Evolutionary conservation across 805 yeast genomes (phyloP), one percentile per base, ranked within the genome.

Genomic region (Trichomonascus vanleenenianus): DNA sequence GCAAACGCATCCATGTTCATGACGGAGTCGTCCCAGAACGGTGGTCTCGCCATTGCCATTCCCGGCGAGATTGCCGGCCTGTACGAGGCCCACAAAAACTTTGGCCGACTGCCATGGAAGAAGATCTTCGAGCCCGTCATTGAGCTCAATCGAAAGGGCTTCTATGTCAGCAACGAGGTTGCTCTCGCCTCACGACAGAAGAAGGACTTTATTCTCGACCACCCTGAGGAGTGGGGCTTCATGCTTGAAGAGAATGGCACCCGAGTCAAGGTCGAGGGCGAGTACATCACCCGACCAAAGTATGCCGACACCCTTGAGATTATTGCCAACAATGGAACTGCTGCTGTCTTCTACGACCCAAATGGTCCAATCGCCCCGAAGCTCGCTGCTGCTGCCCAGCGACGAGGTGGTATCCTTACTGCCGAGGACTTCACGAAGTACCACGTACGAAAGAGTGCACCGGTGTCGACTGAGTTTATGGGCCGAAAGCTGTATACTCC

Each of bases 1-100:
- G 76, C 93, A 2, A 66, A 67, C 54, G 75, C 75, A 50, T 70
- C 80, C 52, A 87, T 89, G 95, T 88, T 67, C 50, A 63, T 66
- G 51, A 63, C 60, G 8, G 60, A 66, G 20, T 66, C 69, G 11
- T 74, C 94, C 0, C 75, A 76, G 52, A 64, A 79, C 15, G 97
- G 96, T 2, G 98, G 97, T 0, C 66, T 87, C 11, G 86, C 96
- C 0, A 78, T 81, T 7, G 97, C 79, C 1, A 77, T 84, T 15
- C 98, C 98, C 0, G 98, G 98, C 8, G 97, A 91, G 60, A 56
- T 91, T 40, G 80, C 79, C 49, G 98, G 97, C 0, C 66, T 88
- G n/a, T 78, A 83, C 55, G 74, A 71, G 38, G 65, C 91, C 35
- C 77, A 65, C 61, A 53, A 63, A 27, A 50, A 60, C 11, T 91